phyloP scores from a whole-genome alignment of 169 alveolate genomes.

The Neospora caninum region DNA sequence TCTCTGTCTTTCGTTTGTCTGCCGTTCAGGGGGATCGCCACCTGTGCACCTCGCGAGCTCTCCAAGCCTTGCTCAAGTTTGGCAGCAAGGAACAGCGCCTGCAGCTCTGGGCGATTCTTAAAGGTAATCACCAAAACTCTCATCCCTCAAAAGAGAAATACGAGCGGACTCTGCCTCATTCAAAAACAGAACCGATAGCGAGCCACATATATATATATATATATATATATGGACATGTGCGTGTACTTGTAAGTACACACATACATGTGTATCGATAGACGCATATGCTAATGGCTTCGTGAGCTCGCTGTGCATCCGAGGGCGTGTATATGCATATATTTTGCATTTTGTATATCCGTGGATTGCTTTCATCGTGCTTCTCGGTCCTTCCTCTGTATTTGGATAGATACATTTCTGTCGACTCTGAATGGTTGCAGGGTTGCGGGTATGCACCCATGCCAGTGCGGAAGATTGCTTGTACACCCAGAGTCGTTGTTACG shows the following conservation, averaged over 20 bases:
- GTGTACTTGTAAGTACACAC: neutral
- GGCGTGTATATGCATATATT: too few relatives aligned
- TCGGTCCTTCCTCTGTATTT: too few relatives aligned
- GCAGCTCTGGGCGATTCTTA: conserved; percentile 38
- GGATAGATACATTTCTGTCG: too few relatives aligned
- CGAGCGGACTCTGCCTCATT: neutral
- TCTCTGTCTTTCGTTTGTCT: neutral
- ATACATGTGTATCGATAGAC: neutral
- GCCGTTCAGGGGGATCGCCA: conserved; percentile 48
- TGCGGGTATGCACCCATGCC: too few relatives aligned
- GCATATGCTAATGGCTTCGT: neutral
- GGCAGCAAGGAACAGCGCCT: conserved; percentile 19
- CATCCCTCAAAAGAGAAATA: neutral
- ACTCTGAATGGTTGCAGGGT: too few relatives aligned
- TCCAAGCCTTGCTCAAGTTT: conserved; percentile 33
- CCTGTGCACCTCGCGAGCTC: conserved; percentile 44
- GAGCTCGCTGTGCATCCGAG: too few relatives aligned
- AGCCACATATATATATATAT: neutral
- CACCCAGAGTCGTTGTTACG: too few relatives aligned
- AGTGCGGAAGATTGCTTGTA: too few relatives aligned
- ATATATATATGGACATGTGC: neutral
- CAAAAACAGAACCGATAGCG: too few relatives aligned
- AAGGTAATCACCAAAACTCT: neutral
- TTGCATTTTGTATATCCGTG: too few relatives aligned
- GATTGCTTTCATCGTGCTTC: too few relatives aligned